Base-by-base conservation (phyloP, 2,329 filamentous ascomycete genomes). In the Phialophora macrospora region DNA sequence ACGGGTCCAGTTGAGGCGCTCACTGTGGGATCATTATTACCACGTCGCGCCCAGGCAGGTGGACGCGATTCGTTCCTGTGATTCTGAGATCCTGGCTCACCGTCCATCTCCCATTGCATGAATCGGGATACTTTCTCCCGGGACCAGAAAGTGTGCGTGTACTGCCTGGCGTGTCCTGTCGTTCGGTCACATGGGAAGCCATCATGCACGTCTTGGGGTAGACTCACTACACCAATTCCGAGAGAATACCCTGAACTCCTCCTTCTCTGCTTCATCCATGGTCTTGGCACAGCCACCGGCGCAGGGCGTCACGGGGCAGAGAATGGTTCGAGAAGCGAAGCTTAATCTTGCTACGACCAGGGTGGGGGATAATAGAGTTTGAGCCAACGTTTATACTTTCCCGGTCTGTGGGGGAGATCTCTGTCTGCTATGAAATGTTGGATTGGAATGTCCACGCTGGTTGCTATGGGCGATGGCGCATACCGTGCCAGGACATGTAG, bases 211-310 rank as follows among this genome's bases (percentile, higher is more conserved):
- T 11, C 9, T 24, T 4, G 48, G 17, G 11, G 20, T 24, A 7
- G 48, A 51, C 48, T 5, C 12, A 26, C 48, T 1, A 26, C 48
- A 51, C 2, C 17, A 1, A 2, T 51, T 11, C 24, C 9, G 20
- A 48, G 3, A 1, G 20, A 20, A 51, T 22, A 12, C 20, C 48
- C 48, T 51, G 48, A 51, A 51, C 4, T 51, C 48, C 24, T 51
- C 48, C 48, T 24, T 51, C 24, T 51, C 48, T 24, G 48, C 48
- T 51, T 51, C 48, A 8, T 51, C 48, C 48, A 51, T 51, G 48
- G 20, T 51, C 20, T 51, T 7, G 48, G 48, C 48, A 11, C 46
- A 22, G 24, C 24, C 20, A 24, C 44, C 14, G 44, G 20, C 20
- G 44, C 20, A 2, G 44, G 20, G 9, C 30, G 30, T 32, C 32